Base-by-base conservation (phyloP, 345 rosid genomes). In the Camelina hispida region DNA sequence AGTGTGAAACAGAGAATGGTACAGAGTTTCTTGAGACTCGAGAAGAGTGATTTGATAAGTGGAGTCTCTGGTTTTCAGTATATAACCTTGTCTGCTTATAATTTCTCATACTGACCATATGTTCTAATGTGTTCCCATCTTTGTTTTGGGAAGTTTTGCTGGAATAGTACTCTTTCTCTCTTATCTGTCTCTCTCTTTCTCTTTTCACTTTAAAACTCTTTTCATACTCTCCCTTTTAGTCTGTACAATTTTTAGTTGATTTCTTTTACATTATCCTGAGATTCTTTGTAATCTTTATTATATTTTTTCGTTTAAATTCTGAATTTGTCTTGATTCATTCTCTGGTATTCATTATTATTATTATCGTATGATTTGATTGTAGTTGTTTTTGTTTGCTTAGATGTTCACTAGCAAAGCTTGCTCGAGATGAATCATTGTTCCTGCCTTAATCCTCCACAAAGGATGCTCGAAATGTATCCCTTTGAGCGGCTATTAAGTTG, bases 231-330 rank as follows among this genome's bases (percentile, higher is more conserved):
- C 18, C 35, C 59, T 23, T 54, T 69, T 69, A 69, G 75, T 23
- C 59, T 76, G 70, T 76, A 76, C 80, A 76, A 46, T 69, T 28
- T 28, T 74, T 76, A 69, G 80, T 28, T 62, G 62, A 69, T 76
- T 76, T 53, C 28, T 61, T 53, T 69, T 53, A 25, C 74, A 53
- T 68, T 34, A 53, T 52, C 18, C 56, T 52, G 17, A 68, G 62
- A 75, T 75, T 75, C 69, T 75, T 68, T 75, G 63, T 75, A 68
- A 68, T 68, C 18, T 40, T 58, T 51, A 9, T 38, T 66, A 48
- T 28, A 32, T 66, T 17, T 1, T 50, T 35, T 28, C 20, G 0
- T 44, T 5, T 6, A 12, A 46, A 16, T 35, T 48, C 15, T 2
- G 25, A 47, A 53, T 50, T 50, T 43, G 37, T 4, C 30, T 28